Base-by-base conservation (phyloP, 352 stramenopile genomes). In the Phytophthora vignae region DNA sequence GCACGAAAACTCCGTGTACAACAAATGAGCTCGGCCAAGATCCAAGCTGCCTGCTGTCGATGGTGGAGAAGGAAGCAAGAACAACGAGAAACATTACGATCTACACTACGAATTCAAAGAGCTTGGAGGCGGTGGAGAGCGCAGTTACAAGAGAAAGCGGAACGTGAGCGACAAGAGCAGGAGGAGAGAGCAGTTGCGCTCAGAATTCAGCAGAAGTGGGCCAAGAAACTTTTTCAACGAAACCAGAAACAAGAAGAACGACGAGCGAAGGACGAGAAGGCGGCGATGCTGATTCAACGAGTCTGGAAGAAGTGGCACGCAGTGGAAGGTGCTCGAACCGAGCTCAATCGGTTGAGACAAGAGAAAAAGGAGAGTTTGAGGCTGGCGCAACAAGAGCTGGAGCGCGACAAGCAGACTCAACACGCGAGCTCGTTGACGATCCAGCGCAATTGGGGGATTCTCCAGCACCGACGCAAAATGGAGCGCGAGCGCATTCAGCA, bases 381-480 rank as follows among this genome's bases (percentile, higher is more conserved):
- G 27, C 25, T 52, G 11, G 19, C 31, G 7, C 63, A 55, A 8
- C 15, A 64, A 40, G 38, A 73, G 42, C 55, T 33, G 7, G 70
- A 74, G 31, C 17, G n/a, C 21, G 12, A 19, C 6, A 14, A 55
- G n/a, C 55, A 74, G 36, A 53, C 42, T 22, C 66, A 64, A 40
- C 54, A 64, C 27, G 25, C 72, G 17, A 76, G 40, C 17, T 76
- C 63, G 12, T 22, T 76, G 27, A 73, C 40, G 21, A 76, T 76
- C 9, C 68, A 71, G 25, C 52, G 67, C 14, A 76, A 73, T 17
- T 76, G 62, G 72, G 54, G 54, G 10, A 53, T 33, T 31, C 31
- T 55, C 21, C 68, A 68, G 11, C 60, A 79, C n/a, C 63, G 42
- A 42, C 52, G 50, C 11, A 73, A 70, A 63, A 63, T 78, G 57